Conservation (phyloP, 1,284 basidiomycete genomes). For the Athelia sp. region DNA sequence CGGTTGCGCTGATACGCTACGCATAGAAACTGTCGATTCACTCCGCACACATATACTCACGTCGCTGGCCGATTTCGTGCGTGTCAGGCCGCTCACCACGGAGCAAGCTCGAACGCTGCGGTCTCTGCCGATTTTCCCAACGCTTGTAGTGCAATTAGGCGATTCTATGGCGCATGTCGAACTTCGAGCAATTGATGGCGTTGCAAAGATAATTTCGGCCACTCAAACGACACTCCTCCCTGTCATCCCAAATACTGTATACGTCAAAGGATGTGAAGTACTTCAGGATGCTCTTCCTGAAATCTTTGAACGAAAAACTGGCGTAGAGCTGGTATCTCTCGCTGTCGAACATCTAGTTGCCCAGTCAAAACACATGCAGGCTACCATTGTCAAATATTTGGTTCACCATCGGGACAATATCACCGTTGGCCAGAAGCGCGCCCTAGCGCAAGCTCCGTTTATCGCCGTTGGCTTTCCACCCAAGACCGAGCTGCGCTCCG, state of each 20-base stretch:
- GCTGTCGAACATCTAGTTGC: slow-evolving; percentile 20
- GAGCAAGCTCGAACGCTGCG: slow-evolving; percentile 14
- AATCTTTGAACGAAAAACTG: slow-evolving; percentile 17
- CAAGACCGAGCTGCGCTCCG: slow-evolving; percentile 16
- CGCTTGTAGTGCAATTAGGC: slow-evolving; percentile 11
- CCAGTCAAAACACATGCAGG: slow-evolving; percentile 22
- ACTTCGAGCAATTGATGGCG: slow-evolving; percentile 6
- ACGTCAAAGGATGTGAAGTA: slow-evolving; percentile 21
- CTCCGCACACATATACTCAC: slow-evolving; percentile 11
- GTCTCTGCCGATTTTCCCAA: slow-evolving; percentile 28
- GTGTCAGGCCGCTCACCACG: slow-evolving; percentile 9
- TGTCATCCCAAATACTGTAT: slow-evolving; percentile 15
- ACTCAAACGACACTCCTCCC: slow-evolving; percentile 23
- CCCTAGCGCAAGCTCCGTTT: slow-evolving; percentile 20
- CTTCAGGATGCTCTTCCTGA: slow-evolving; percentile 17
- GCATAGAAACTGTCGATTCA: background rate
- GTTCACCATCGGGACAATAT: slow-evolving; percentile 14
- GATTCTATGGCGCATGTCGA: too few relatives aligned
- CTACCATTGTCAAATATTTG: slow-evolving; percentile 23
- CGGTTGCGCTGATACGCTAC: background rate
- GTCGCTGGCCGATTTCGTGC: slow-evolving; percentile 18
- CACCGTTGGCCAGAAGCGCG: slow-evolving; percentile 17
- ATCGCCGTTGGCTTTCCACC: slow-evolving; percentile 16
- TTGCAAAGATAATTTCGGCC: slow-evolving; percentile 18
- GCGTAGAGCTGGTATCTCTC: slow-evolving; percentile 21